A percentile compares a stretch with the other conserved stretches of the same genome.
Evolutionary conservation across 805 yeast species (phyloP).

Genomic region (Zygosaccharomyces lentus): DNA sequence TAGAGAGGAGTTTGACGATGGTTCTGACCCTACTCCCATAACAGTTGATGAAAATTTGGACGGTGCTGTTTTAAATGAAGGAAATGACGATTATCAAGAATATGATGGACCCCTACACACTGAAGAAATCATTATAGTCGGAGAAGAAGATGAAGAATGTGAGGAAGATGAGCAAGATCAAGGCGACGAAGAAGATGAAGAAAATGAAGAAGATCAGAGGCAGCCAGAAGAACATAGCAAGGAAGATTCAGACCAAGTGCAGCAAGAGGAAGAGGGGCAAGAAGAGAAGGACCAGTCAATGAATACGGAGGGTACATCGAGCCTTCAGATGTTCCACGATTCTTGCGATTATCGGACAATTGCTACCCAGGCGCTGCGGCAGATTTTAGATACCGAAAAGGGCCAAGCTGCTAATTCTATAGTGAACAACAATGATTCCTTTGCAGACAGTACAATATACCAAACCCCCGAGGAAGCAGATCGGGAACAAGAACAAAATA

Average conservation of each 20-base stretch:
- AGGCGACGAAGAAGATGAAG: not conserved
- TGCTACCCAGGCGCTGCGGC: slow-evolving; percentile 13
- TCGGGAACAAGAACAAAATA: not conserved
- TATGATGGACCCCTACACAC: not conserved
- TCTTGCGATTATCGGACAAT: slow-evolving; percentile 13
- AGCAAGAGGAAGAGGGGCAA: slow-evolving; percentile 1
- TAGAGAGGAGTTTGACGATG: not conserved
- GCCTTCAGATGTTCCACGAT: slow-evolving; percentile 7
- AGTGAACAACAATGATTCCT: not conserved
- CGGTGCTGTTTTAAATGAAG: not conserved
- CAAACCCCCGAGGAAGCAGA: not conserved
- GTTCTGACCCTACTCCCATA: not conserved
- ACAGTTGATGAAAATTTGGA: too few species aligned
- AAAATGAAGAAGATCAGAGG: not conserved
- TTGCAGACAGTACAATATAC: not conserved
- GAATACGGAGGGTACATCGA: not conserved
- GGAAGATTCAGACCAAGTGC: not conserved
- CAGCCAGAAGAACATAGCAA: not conserved
- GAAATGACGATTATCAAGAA: not conserved
- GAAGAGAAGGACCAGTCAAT: not conserved
- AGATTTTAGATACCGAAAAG: not conserved
- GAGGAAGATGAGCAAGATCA: not conserved
- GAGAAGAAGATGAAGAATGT: not conserved
- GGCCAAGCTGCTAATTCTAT: not conserved
- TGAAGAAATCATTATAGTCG: not conserved